Evolutionary conservation across 179 eudicot species (phyloP), one percentile per base, ranked within the genome.

Genomic region (Actinidia arguta): DNA sequence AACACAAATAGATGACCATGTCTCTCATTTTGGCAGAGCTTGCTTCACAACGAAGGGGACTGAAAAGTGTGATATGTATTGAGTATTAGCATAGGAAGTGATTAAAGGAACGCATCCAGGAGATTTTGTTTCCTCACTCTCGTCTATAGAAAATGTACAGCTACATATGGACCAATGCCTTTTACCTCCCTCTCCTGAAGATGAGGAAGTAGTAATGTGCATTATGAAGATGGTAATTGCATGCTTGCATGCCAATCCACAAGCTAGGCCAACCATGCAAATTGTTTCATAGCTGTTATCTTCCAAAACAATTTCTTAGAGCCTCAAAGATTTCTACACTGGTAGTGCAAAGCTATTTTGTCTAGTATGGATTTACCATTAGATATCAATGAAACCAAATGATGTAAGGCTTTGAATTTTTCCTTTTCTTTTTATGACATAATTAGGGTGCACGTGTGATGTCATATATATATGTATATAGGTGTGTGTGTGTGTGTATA

Each of bases 81-180:
- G 92, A 22, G 85, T 91, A 27, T 77, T 90, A 10, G 82, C 82
- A 56, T 39, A 90, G 58, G 94, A 88, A 78, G 83, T 88, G 48
- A 87, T 87, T 52, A 84, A 82, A 78, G 92, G 92, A 62, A 86
- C 69, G 78, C 91, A 83, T 76, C 91, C 87, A 0, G 83, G 86
- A 9, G 88, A 86, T 36, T 39, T 82, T 46, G 20, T 84, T 48
- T 22, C 89, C 54, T 58, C 85, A 11, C 77, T 78, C 17, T 31
- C 81, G 44, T 50, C 76, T 22, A 25, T 63, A 4, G 74, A 67
- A 27, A 67, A 64, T 54, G 8, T 76, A 50, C n/a, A 42, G 16
- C 59, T 84, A 88, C 67, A 31, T 82, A 80, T 81, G 47, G 90
- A 89, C 68, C 75, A 72, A 47, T 82, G 92, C 63, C 84, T 90